Percentiles rank a stretch among this genome's conserved stretches.
Conservation (phyloP, 179 eudicot species). For the Spinacia oleracea region DNA sequence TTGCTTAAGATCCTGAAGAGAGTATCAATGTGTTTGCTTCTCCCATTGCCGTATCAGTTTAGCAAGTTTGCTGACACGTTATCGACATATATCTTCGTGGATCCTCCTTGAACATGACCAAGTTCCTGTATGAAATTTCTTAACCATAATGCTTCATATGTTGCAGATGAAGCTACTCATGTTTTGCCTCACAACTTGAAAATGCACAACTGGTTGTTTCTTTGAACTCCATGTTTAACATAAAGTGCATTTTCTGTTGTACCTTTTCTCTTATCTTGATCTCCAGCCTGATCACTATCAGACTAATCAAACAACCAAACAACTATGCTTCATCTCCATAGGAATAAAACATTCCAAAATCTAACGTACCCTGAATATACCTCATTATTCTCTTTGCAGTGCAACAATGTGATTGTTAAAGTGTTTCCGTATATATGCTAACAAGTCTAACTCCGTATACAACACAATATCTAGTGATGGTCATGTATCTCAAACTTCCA, state of each 20-base stretch:
- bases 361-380: not conserved
- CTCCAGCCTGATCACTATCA: not conserved
- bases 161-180: not conserved
- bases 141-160: not conserved
- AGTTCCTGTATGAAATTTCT: slow-evolving; percentile 1
- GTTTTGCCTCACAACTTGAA: not conserved
- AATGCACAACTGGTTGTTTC: not conserved
- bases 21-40: slow-evolving; percentile 9
- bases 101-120: not conserved
- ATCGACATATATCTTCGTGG: not conserved
- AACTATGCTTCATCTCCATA: not conserved
- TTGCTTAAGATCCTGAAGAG: not conserved
- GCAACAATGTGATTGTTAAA: no score
- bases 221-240: not conserved
- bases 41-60: not conserved
- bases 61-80: not conserved
- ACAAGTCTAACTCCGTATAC: no score
- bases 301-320: no score
- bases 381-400: no score
- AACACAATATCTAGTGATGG: no score
- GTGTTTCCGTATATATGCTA: no score
- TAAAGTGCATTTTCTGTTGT: not conserved
- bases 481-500: no score
- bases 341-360: not conserved
- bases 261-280: not conserved